Percentiles rank a stretch among this genome's conserved stretches.
These are phyloP conservation scores for Capsicum rhomboideum DNA, from an alignment of 257 asterid species.

Conservation along the genomic window DNA sequence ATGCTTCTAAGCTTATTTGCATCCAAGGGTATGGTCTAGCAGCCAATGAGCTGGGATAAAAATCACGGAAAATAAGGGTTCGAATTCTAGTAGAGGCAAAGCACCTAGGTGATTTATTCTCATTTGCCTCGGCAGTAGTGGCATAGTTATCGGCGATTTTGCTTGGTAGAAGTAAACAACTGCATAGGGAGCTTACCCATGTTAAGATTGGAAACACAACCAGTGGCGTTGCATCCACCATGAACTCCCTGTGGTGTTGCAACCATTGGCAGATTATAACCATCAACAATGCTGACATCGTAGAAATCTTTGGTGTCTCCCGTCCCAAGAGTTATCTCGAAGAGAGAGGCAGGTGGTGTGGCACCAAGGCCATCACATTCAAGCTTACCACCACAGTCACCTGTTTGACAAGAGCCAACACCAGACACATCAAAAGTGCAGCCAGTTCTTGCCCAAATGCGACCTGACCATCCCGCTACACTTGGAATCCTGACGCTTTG, in stretches of 20 bases:
- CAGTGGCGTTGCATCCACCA: constrained; percentile 64
- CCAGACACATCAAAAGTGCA: constrained; percentile 63
- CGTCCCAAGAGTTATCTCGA: constrained; percentile 71
- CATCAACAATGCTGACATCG: constrained; percentile 74
- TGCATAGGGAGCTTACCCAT: constrained; percentile 31
- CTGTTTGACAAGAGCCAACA: constrained; percentile 65
- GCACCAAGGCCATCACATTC: constrained; percentile 70
- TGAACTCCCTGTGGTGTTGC: constrained; percentile 42
- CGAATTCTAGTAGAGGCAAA: not conserved
- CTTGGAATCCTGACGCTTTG: constrained; percentile 41
- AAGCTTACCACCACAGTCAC: constrained; percentile 75
- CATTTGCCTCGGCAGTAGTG: not conserved
- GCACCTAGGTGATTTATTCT: not conserved
- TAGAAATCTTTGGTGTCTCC: constrained; percentile 60
- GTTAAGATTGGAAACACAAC: constrained; percentile 59
- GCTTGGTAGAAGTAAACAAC: not conserved
- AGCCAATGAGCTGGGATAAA: not conserved
- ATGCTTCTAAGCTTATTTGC: not conserved
- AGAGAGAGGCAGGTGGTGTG: constrained; percentile 69
- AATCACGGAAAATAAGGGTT: not conserved
- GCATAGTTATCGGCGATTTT: not conserved
- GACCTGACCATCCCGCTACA: constrained; percentile 73
- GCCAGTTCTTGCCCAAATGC: constrained; percentile 81
- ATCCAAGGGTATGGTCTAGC: not conserved
- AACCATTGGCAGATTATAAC: constrained; percentile 65